phyloP scores from a whole-genome alignment of 306 rosid species.

The Quillaja saponaria region DNA sequence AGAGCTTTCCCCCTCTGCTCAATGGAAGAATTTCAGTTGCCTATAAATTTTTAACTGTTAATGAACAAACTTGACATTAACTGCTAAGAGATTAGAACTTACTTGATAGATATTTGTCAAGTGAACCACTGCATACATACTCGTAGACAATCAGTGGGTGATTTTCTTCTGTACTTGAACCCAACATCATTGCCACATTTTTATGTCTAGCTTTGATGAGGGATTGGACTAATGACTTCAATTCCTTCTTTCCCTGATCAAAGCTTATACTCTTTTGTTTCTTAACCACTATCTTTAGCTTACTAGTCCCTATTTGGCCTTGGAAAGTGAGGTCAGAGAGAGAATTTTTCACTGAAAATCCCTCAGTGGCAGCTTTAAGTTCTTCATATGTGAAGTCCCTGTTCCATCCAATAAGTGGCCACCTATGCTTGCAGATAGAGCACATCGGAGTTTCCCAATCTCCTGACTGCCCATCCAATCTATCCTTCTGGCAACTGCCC shows the following conservation, averaged over 20 bases:
- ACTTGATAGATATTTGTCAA: constrained; percentile 72
- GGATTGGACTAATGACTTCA: constrained; percentile 53
- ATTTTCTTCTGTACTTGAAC: constrained; percentile 52
- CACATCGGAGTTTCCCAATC: constrained; percentile 37
- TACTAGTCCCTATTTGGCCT: constrained; percentile 54
- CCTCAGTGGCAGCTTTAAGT: constrained; percentile 57
- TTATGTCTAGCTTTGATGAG: constrained; percentile 71
- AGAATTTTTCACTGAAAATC: constrained; percentile 53
- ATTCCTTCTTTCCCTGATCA: constrained; percentile 58
- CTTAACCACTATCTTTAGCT: constrained; percentile 62
- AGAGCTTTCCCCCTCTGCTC: constrained; percentile 51
- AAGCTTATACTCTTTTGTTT: constrained; percentile 53
- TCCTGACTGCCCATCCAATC: constrained; percentile 11
- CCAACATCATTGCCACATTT: constrained; percentile 71
- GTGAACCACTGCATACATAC: constrained; percentile 73
- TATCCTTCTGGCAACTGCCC: constrained; percentile 26
- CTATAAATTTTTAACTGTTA: background rate
- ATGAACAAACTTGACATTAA: background rate
- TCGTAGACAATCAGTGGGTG: constrained; percentile 66
- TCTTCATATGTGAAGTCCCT: constrained; percentile 64
- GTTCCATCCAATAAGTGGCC: constrained; percentile 48
- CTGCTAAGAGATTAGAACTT: constrained; percentile 28
- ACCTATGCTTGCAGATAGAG: constrained; percentile 50
- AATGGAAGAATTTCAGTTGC: constrained; percentile 22
- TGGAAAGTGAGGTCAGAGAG: constrained; percentile 59